These are phyloP conservation scores for Nakaseomyces sp. DNA, from an alignment of 1,139 yeast species.

Conservation along the genomic window DNA sequence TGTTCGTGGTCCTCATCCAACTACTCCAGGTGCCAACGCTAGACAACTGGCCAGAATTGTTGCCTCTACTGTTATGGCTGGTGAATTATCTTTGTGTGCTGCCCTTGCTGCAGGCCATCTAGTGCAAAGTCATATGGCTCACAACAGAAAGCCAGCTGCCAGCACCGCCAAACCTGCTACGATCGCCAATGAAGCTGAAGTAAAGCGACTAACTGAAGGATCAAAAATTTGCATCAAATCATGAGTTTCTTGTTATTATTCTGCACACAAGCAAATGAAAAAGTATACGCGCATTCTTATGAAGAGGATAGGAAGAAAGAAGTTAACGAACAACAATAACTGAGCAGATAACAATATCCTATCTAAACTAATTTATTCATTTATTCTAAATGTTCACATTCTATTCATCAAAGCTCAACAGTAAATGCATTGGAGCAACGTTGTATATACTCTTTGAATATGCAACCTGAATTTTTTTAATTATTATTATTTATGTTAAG, in stretches of 20 bases:
- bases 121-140: conserved; percentile 96
- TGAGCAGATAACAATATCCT: background rate
- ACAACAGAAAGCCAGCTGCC: conserved; percentile 40
- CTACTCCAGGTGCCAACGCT: conserved; percentile 90
- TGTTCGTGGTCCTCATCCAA: conserved; percentile 91
- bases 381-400: conserved; percentile 2
- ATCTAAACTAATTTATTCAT: background rate
- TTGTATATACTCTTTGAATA: background rate
- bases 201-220: conserved; percentile 57
- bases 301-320: background rate
- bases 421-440: background rate
- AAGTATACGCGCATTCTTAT: background rate
- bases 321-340: background rate
- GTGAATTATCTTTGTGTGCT: conserved; percentile 69
- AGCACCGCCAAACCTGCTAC: conserved; percentile 8
- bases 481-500: background rate
- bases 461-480: background rate
- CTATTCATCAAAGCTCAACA: conserved; percentile 2
- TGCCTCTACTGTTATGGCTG: conserved; percentile 93
- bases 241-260: conserved; percentile 18
- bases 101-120: conserved; percentile 61
- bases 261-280: background rate
- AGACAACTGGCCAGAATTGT: conserved; percentile 90
- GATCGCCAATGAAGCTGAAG: conserved; percentile 31
- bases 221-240: conserved; percentile 63